Conservation (phyloP, 208 protist genomes). For the Trypanosoma cruzi region DNA sequence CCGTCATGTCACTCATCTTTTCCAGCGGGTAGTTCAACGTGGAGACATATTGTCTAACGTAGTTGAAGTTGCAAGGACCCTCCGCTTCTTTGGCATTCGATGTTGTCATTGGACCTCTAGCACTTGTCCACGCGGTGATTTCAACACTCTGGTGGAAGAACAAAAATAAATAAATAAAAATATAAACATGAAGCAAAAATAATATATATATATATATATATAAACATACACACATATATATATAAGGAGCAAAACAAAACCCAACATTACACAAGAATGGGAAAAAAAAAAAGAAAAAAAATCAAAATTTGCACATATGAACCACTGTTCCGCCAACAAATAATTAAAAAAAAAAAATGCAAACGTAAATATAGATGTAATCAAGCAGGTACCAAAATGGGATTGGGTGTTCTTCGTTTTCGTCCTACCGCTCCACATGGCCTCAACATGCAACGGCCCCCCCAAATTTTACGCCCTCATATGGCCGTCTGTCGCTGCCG, state of each 20-base stretch:
- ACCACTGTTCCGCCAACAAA: too few relatives aligned
- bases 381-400: neutral
- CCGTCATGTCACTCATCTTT: slow-evolving; percentile 95
- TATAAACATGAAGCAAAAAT: slow-evolving; percentile 14
- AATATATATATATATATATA: slow-evolving; percentile 3
- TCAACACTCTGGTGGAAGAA: neutral
- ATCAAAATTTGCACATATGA: slow-evolving; percentile 11
- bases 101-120: slow-evolving; percentile 34
- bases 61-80: slow-evolving; percentile 81
- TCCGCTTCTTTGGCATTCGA: slow-evolving; percentile 69
- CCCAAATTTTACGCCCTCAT: slow-evolving; percentile 90
- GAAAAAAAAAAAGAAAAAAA: slow-evolving; percentile 11
- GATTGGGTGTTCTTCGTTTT: neutral
- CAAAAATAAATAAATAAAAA: slow-evolving; percentile 18
- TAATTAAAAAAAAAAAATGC: slow-evolving; percentile 12
- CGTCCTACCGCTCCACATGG: neutral
- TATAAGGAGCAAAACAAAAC: too few relatives aligned
- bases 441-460: slow-evolving; percentile 24
- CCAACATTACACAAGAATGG: too few relatives aligned
- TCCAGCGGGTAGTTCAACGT: slow-evolving; percentile 85
- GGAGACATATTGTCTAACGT: slow-evolving; percentile 74
- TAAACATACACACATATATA: slow-evolving; percentile 18
- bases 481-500: slow-evolving; percentile 67
- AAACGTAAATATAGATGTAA: neutral
- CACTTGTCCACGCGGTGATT: slow-evolving; percentile 9